These are phyloP conservation scores for Akanthomyces dipterigenus DNA, from an alignment of 2,329 filamentous ascomycete genomes.

Conservation along the genomic window DNA sequence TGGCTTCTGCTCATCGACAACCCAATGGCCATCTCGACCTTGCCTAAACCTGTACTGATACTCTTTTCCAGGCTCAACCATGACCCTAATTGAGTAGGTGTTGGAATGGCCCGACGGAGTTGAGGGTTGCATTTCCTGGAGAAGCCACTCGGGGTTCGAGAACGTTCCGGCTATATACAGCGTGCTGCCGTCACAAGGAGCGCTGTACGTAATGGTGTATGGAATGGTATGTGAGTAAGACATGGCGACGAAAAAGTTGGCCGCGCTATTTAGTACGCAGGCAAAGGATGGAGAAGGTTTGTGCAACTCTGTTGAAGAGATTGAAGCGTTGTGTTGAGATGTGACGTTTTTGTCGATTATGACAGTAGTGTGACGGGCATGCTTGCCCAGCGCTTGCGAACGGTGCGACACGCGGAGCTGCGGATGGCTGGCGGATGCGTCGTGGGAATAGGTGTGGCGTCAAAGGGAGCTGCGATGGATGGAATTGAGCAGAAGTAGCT, in stretches of 20 bases:
- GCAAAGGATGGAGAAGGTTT: not conserved
- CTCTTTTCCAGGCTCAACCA: conserved; percentile 47
- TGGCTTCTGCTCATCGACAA: conserved; percentile 55
- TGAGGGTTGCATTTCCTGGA: conserved; percentile 56
- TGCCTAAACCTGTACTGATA: conserved; percentile 72
- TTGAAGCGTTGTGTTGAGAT: not conserved
- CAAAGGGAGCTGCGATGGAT: not conserved
- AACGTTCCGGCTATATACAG: conserved; percentile 66
- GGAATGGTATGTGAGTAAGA: not conserved
- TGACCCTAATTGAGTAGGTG: conserved; percentile 51
- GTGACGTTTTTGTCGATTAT: not conserved
- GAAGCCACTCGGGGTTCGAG: conserved; percentile 59
- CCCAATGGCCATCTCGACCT: conserved; percentile 62
- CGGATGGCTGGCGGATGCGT: not conserved
- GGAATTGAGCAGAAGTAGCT: not conserved
- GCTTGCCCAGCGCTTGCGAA: not conserved
- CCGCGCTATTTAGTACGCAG: not conserved
- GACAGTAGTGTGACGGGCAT: not conserved
- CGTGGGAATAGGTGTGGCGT: too few species aligned
- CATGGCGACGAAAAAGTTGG: not conserved
- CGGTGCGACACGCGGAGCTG: not conserved
- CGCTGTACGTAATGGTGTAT: not conserved
- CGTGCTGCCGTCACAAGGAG: conserved; percentile 47
- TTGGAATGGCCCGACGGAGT: conserved; percentile 42
- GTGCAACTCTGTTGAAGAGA: conserved; percentile 4